phyloP scores from a whole-genome alignment of 208 protist genomes.

The Trichomonas gallinae region DNA sequence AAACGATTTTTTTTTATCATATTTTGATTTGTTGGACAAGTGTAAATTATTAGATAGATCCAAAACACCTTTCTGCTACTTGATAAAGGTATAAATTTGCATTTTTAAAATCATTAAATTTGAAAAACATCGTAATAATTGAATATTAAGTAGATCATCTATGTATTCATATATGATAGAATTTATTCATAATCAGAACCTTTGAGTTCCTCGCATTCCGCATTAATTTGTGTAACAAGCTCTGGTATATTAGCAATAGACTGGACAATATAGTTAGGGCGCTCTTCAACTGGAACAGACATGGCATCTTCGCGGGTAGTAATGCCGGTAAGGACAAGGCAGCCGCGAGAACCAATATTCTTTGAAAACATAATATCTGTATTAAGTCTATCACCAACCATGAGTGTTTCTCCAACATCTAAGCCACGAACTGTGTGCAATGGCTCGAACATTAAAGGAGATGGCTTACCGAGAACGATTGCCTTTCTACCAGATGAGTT shows the following conservation, averaged over 20 bases:
- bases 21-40: too few species aligned
- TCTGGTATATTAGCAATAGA: neutral
- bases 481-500: neutral
- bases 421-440: neutral
- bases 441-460: neutral
- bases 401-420: neutral
- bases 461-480: neutral
- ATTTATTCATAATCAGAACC: neutral
- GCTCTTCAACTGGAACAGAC: neutral
- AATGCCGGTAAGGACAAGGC: neutral
- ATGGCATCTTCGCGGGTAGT: neutral
- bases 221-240: neutral
- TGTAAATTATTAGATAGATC: too few species aligned
- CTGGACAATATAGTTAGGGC: neutral
- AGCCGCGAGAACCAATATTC: neutral
- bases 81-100: too few species aligned
- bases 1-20: too few species aligned
- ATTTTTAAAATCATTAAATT: neutral
- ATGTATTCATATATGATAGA: neutral
- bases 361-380: slow-evolving; percentile 12
- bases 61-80: too few species aligned
- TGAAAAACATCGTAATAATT: too few species aligned
- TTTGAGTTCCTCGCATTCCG: neutral
- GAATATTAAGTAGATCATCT: neutral
- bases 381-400: slow-evolving; percentile 15